Base-by-base conservation (phyloP, 257 asterid genomes). In the Plantago major region DNA sequence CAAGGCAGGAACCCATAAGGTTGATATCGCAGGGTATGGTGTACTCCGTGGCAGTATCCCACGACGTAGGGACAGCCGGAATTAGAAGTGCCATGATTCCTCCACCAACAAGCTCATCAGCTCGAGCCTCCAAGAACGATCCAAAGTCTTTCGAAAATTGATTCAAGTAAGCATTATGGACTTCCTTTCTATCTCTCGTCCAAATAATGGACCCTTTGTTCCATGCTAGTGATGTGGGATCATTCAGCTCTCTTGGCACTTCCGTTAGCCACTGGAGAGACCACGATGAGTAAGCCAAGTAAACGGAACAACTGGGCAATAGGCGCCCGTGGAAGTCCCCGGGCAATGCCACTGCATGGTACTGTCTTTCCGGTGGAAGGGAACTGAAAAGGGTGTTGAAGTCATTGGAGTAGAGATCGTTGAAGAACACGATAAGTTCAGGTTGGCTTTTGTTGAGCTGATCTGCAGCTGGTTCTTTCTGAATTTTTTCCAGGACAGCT, bases 61-160 rank as follows among this genome's bases (percentile, higher is more conserved):
- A 58, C 12, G 42, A 33, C 11, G 37, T 6, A 18, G 78, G 77
- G 11, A 37, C 71, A 10, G 51, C 77, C 10, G 75, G 73, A 6
- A 73, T 5, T 6, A 79, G 15, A 61, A 76, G 60, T 26, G 65
- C 60, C 76, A 76, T 54, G n/a, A 72, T 17, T 19, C 81, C 81
- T 22, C 73, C 82, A 44, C 5, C 40, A 14, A 73, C 74, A 45
- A 73, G 28, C 50, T 77, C 79, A 2, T 38, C 56, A 0, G 71
- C 71, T 47, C 82, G 67, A 0, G 47, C 65, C 54, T 58, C 51
- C 69, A 77, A 26, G 67, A 73, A 77, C 0, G 71, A 45, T 2
- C n/a, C 76, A 5, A 67, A 5, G 18, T 73, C 79, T 60, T 50
- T 74, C 0, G 3, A 48, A 5, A 8, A 72, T 33, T 73, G 78